These are phyloP conservation scores for Tricholomella constricta DNA, from an alignment of 768 basidiomycete species.

Conservation along the genomic window DNA sequence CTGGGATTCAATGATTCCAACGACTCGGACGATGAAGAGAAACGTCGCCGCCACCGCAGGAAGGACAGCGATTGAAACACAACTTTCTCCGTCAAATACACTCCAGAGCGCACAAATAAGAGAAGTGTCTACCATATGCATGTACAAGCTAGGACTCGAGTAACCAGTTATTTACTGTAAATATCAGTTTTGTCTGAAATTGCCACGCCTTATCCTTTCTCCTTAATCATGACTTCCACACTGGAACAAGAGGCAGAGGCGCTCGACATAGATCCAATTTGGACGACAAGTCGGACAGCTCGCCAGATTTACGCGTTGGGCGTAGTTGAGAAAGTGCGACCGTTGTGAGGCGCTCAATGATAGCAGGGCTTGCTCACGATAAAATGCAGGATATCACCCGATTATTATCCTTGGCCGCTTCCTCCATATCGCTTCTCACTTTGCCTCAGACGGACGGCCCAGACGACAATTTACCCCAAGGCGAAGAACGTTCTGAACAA, in stretches of 20 bases:
- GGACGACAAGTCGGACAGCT: slow-evolving; percentile 79
- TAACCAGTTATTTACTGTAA: not conserved
- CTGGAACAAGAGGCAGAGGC: slow-evolving; percentile 38
- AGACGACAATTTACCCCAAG: slow-evolving; percentile 70
- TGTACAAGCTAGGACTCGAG: not conserved
- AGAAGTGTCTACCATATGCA: not conserved
- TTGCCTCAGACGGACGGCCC: slow-evolving; percentile 80
- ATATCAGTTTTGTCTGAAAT: not conserved
- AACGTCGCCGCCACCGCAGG: slow-evolving; percentile 15
- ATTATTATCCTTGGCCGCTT: slow-evolving; percentile 72
- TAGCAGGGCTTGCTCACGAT: not conserved
- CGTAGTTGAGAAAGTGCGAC: slow-evolving; percentile 73
- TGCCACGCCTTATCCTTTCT: slow-evolving; percentile 4
- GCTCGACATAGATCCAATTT: slow-evolving; percentile 73
- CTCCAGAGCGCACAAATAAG: not conserved
- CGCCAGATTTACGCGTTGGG: slow-evolving; percentile 80
- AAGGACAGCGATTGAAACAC: slow-evolving; percentile 18
- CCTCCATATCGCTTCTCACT: slow-evolving; percentile 76
- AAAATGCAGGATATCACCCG: slow-evolving; percentile 71
- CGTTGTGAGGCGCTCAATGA: not conserved
- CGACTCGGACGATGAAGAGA: slow-evolving; percentile 25
- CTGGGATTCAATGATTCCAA: slow-evolving; percentile 43
- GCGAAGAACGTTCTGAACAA: slow-evolving; percentile 82
- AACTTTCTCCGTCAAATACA: not conserved
- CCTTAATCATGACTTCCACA: not conserved